Evolutionary conservation across 768 basidiomycete genomes (phyloP), one percentile per base, ranked within the genome.

Genomic region (Tremella mesenterica): DNA sequence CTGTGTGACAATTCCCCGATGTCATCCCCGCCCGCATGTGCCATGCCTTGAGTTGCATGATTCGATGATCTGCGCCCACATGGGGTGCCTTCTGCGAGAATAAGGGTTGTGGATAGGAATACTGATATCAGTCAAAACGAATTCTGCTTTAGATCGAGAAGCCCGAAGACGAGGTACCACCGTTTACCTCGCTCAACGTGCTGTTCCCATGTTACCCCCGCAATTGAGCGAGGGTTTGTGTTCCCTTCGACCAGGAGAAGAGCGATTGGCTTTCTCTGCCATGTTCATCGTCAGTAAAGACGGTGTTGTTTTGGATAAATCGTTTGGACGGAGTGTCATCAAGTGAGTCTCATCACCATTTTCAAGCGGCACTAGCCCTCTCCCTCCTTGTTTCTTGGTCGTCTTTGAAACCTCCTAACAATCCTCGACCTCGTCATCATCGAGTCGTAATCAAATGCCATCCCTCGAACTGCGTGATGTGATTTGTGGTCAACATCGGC

Each of bases 161-260:
- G 95, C 95, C 34, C 84, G 92, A 60, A 97, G 97, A 75, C 81
- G 92, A 54, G 95, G 92, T 25, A 96, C 91, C 1, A 91, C 87
- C 64, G 95, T 99, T 44, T 96, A 97, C 69, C 85, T 99, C 39
- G 83, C 97, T 25, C 95, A 99, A 72, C 83, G 93, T 50, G 83
- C 85, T 20, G 93, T 96, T 12, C 92, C 93, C 1, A 99, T 99
- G 95, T 78, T 99, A 8, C 95, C 95, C 1, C 89, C 90, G 25
- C 79, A 84, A n/a, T 77, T 99, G 39, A 87, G 85, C 65, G 92
- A 96, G 73, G 83, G 91, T 63, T 79, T 92, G 13, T 99, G 95
- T 76, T 93, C 88, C 74, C 80, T 99, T 51, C 79, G 82, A 53
- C 90, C 91, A 4, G 86, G 85, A 9, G 79, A 83, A 55, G 95